These are phyloP conservation scores for Fulvia fulva DNA, from an alignment of 2,329 filamentous ascomycete genomes.

Conservation along the genomic window DNA sequence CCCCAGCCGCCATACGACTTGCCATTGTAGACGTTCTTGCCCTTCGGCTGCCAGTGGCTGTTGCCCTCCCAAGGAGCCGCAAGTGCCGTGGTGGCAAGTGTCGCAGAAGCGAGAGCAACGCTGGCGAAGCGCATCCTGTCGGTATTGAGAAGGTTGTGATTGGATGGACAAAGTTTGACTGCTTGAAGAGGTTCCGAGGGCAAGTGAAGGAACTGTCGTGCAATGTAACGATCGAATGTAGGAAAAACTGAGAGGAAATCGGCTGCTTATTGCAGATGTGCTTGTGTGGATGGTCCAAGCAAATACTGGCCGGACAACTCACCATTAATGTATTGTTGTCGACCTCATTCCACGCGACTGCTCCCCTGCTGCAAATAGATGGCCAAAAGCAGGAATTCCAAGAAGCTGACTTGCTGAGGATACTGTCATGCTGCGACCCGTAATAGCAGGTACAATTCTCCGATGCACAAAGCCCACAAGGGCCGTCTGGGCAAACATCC, in stretches of 20 bases:
- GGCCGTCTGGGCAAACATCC: not conserved
- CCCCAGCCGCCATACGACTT: conserved; percentile 21
- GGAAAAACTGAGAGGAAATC: not conserved
- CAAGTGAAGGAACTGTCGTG: not conserved
- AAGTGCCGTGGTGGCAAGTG: conserved; percentile 15
- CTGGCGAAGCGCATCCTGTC: conserved; percentile 22
- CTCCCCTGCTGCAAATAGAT: conserved; percentile 5
- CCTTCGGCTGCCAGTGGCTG: conserved; percentile 2
- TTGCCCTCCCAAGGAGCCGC: conserved; percentile 19
- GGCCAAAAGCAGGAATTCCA: not conserved
- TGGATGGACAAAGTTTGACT: not conserved
- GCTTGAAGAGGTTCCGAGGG: not conserved
- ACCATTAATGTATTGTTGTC: conserved; percentile 1
- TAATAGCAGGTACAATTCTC: conserved; percentile 4
- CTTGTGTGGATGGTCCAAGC: not conserved
- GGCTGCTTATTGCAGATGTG: not conserved
- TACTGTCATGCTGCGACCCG: conserved; percentile 7
- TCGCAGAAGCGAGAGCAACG: conserved; percentile 20
- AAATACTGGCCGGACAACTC: not conserved
- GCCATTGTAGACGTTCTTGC: conserved; percentile 14
- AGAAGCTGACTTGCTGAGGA: conserved; percentile 1
- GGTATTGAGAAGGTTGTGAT: conserved; percentile 4
- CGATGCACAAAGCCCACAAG: conserved; percentile 1
- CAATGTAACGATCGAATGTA: conserved; percentile 4
- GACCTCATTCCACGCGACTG: not conserved